Conservation (phyloP, 192 early-diverging fungal genomes). For the Coemansia interrupta region DNA sequence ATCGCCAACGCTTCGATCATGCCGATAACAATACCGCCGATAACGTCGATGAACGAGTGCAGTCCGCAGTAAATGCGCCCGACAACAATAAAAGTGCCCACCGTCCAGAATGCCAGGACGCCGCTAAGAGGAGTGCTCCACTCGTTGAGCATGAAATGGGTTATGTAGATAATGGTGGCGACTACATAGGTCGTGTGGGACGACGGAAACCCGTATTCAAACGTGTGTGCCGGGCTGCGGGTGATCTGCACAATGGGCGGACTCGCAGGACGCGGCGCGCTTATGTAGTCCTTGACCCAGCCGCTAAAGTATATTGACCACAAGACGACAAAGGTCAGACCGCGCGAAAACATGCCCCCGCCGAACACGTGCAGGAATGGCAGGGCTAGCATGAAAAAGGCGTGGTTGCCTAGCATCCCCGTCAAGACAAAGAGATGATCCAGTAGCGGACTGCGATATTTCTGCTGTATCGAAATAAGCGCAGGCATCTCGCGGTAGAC, state of each 20-base stretch:
- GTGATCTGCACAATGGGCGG: constrained; percentile 75
- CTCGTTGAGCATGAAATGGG: constrained; percentile 32
- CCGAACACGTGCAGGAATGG: constrained; percentile 82
- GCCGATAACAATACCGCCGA: constrained; percentile 69
- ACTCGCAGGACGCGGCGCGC: constrained; percentile 77
- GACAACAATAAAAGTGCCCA: constrained; percentile 58
- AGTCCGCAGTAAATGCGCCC: constrained; percentile 85
- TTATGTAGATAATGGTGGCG: constrained; percentile 61
- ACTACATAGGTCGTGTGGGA: constrained; percentile 83
- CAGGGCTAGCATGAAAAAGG: constrained; percentile 78
- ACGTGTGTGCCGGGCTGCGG: constrained; percentile 59
- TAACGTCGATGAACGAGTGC: constrained; percentile 77
- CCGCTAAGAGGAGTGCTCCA: constrained; percentile 31
- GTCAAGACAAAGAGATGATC: constrained; percentile 68
- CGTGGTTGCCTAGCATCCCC: constrained; percentile 80
- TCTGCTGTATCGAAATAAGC: constrained; percentile 32
- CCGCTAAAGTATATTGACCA: constrained; percentile 53
- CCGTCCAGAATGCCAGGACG: constrained; percentile 49
- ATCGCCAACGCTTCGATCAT: constrained; percentile 53
- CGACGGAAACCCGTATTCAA: constrained; percentile 91
- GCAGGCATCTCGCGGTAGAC: constrained; percentile 43
- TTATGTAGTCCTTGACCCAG: constrained; percentile 70
- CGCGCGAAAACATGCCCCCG: constrained; percentile 59
- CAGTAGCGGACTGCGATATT: constrained; percentile 33
- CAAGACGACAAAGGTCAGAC: constrained; percentile 44